Percentiles rank a stretch among this genome's conserved stretches.
phyloP scores from a whole-genome alignment of 257 asterid species.

The Parsonsia alboflavescens region DNA sequence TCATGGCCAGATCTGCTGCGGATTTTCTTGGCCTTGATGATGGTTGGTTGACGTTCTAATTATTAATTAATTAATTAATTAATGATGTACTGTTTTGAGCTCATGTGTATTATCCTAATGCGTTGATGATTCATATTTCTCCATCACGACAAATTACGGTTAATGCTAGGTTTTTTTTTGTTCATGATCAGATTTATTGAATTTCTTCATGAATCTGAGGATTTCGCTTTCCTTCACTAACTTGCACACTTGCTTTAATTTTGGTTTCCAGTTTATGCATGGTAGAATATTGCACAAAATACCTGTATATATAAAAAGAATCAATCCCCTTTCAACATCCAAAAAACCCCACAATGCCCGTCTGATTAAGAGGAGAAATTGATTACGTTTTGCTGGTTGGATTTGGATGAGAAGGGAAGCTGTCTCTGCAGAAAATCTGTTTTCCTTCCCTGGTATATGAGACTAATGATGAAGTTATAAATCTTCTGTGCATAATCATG shows the following conservation, averaged over 20 bases:
- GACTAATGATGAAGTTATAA: not conserved
- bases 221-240: not conserved
- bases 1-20: slow-evolving; percentile 73
- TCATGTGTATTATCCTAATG: too few relatives aligned
- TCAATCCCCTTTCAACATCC: not conserved
- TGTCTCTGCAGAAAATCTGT: not conserved
- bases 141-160: not conserved
- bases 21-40: slow-evolving; percentile 45
- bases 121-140: not conserved
- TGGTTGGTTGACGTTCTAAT: not conserved
- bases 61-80: too few relatives aligned
- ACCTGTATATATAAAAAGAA: not conserved
- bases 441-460: not conserved
- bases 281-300: not conserved
- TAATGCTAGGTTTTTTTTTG: not conserved
- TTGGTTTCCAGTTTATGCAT: not conserved
- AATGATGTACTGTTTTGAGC: too few relatives aligned
- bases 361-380: not conserved
- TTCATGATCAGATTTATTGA: not conserved
- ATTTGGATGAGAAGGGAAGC: not conserved
- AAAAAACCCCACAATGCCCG: not conserved
- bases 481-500: not conserved
- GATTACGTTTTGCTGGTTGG: not conserved
- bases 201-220: not conserved
- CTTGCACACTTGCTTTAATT: too few relatives aligned